phyloP scores from a whole-genome alignment of 2,329 filamentous ascomycete genomes.

The Fusarium verrucosum region DNA sequence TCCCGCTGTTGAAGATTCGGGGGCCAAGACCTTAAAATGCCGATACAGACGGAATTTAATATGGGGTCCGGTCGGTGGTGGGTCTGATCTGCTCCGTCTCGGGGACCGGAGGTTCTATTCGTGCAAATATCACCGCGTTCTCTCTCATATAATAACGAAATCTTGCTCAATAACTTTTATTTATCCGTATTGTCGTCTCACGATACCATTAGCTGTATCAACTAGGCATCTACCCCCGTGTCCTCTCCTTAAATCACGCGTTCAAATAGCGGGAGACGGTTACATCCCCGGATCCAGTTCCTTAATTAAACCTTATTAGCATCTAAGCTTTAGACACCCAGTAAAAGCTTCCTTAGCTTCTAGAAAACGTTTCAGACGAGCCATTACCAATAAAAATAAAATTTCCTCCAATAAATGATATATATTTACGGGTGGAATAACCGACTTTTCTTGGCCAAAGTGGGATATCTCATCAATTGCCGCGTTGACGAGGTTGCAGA shows the following conservation, averaged over 20 bases:
- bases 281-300: constrained; percentile 1
- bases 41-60: background rate
- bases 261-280: background rate
- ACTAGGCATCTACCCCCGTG: constrained; percentile 13
- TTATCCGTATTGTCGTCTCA: background rate
- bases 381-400: background rate
- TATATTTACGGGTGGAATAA: background rate
- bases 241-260: constrained; percentile 10
- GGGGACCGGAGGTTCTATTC: background rate
- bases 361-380: constrained; percentile 32
- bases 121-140: background rate
- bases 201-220: background rate
- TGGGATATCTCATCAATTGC: constrained; percentile 20
- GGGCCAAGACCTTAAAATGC: background rate
- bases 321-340: constrained; percentile 1
- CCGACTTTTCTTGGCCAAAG: background rate
- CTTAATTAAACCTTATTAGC: constrained; percentile 36
- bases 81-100: background rate
- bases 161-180: background rate
- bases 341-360: constrained; percentile 21
- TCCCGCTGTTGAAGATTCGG: background rate
- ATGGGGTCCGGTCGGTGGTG: background rate
- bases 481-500: constrained; percentile 1
- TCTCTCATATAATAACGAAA: background rate
- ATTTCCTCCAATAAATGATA: constrained; percentile 30